Evolutionary conservation across 495 filamentous ascomycete species (phyloP), one percentile per base, ranked within the genome.

Genomic region (Penicillium egyptiacum): DNA sequence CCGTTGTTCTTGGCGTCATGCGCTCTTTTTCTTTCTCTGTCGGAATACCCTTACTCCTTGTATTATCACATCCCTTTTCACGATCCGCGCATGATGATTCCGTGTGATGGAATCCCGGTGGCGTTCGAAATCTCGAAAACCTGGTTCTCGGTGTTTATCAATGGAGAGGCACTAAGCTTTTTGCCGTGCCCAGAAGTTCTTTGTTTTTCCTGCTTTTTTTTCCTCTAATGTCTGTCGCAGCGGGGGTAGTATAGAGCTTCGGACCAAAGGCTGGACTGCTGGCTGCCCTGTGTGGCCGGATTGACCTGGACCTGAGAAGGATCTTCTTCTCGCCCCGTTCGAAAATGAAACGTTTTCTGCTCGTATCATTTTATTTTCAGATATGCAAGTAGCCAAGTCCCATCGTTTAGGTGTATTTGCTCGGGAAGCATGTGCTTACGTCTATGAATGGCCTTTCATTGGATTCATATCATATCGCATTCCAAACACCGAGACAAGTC

Each of bases 1-100:
- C n/a, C 31, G 10, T 45, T 33, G 28, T 43, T 47, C 16, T 35
- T 42, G 26, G 7, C 35, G 8, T 19, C 54, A 47, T 22, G 16
- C n/a, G 10, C 19, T 40, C 16, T 35, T 30, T 25, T 56, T 50
- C 35, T 55, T 50, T 41, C 49, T 50, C 37, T 56, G 22, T 56
- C 41, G 11, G 55, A 61, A 72, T 74, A 73, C 70, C 68, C 68
- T 57, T 59, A 56, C 60, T 45, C 46, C 61, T 35, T 50, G 44
- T 49, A 59, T 58, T 53, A 53, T 53, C 42, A 42, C 19, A 42
- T 48, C 28, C 12, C 35, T 39, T 49, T 44, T 63, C 23, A 53
- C 48, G 39, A 50, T 51, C 30, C 25, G 25, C 42, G 37, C 55
- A 30, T 41, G 25, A 33, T 31, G 43, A 54, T 37, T 57, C 35